phyloP scores from a whole-genome alignment of 148 eudicot genomes.

The Heliosperma pusillum region DNA sequence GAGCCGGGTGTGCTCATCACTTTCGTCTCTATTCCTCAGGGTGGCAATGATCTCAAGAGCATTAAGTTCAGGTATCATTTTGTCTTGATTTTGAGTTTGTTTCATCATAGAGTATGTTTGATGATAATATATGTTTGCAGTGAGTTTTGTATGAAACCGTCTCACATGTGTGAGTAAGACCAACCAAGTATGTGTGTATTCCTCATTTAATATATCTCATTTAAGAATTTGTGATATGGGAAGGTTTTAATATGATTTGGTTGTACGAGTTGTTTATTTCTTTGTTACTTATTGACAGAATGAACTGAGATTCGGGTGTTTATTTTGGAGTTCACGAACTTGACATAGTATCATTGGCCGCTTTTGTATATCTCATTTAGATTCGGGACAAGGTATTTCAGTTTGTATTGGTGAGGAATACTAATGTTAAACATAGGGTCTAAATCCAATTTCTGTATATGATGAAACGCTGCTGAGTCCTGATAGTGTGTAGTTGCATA shows the following conservation, averaged over 20 bases:
- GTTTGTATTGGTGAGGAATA: too few relatives aligned
- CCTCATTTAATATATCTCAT: too few relatives aligned
- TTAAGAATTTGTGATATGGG: too few relatives aligned
- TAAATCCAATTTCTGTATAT: too few relatives aligned
- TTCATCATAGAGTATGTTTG: conserved; percentile 31
- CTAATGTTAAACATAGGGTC: too few relatives aligned
- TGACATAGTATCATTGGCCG: not conserved
- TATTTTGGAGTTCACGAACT: conserved; percentile 3
- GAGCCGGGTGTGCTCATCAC: conserved; percentile 97
- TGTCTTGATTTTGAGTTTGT: conserved; percentile 21
- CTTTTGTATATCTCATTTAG: not conserved
- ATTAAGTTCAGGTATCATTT: conserved; percentile 76
- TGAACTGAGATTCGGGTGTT: conserved; percentile 24
- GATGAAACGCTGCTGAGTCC: too few relatives aligned
- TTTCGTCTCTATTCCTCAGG: conserved; percentile 72
- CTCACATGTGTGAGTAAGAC: conserved; percentile 1
- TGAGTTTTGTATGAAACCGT: not conserved
- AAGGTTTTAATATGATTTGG: conserved; percentile 3
- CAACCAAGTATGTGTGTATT: too few relatives aligned
- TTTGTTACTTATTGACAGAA: not conserved
- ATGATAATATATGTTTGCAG: not conserved
- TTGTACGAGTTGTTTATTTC: too few relatives aligned
- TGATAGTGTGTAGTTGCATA: too few relatives aligned
- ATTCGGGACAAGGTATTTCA: not conserved
- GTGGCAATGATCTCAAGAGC: conserved; percentile 88